phyloP scores from a whole-genome alignment of 2,329 filamentous ascomycete genomes.

The Fusarium pseudograminearum region DNA sequence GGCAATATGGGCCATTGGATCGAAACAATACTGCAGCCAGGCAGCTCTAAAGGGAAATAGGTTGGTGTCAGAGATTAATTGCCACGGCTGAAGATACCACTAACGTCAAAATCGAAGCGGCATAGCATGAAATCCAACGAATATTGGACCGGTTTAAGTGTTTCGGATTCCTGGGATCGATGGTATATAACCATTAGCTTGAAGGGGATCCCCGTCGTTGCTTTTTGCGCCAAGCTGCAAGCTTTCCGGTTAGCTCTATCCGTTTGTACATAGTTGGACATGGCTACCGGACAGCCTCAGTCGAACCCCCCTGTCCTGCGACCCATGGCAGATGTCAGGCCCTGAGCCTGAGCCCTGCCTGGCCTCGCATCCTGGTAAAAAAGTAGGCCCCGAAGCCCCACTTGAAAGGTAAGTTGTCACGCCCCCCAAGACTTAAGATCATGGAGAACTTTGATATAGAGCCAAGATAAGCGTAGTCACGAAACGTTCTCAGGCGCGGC shows the following conservation, averaged over 20 bases:
- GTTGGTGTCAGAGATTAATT: slow-evolving; percentile 45
- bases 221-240: slow-evolving; percentile 41
- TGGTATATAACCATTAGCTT: slow-evolving; percentile 46
- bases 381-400: slow-evolving; percentile 21
- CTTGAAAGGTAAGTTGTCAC: slow-evolving; percentile 32
- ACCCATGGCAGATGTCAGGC: slow-evolving; percentile 34
- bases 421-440: slow-evolving; percentile 31
- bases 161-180: slow-evolving; percentile 47
- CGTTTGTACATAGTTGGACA: slow-evolving; percentile 39
- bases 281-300: slow-evolving; percentile 35
- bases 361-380: slow-evolving; percentile 25
- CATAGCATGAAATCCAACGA: slow-evolving; percentile 42
- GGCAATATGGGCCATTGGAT: slow-evolving; percentile 72
- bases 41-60: slow-evolving; percentile 40
- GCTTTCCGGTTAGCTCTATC: slow-evolving; percentile 36
- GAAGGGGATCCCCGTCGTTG: slow-evolving; percentile 44
- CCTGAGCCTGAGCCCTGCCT: slow-evolving; percentile 34
- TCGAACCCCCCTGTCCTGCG: slow-evolving; percentile 39
- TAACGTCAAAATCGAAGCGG: slow-evolving; percentile 37
- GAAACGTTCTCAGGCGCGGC: slow-evolving; percentile 29
- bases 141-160: slow-evolving; percentile 41
- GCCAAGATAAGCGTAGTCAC: slow-evolving; percentile 37
- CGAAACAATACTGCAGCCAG: slow-evolving; percentile 40
- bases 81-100: slow-evolving; percentile 37
- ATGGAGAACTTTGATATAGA: slow-evolving; percentile 43